These are phyloP conservation scores for Sarcomyxa edulis DNA, from an alignment of 768 basidiomycete genomes.

Conservation along the genomic window DNA sequence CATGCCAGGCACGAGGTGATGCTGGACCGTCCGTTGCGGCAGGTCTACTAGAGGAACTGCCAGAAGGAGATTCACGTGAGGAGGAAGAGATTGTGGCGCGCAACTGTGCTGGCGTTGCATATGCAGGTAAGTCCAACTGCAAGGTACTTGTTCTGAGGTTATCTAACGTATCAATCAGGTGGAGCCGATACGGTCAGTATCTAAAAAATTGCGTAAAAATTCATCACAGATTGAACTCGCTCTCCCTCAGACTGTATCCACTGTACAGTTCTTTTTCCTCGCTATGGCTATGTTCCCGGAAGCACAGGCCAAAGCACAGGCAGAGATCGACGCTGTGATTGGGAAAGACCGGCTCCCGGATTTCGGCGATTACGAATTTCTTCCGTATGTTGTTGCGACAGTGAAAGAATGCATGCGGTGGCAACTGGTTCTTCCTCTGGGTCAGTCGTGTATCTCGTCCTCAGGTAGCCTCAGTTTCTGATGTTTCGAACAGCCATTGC, in stretches of 20 bases:
- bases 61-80: constrained; percentile 27
- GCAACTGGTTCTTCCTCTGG: constrained; percentile 61
- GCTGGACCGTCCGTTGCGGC: too few species aligned
- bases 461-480: constrained; percentile 29
- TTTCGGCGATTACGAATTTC: constrained; percentile 30
- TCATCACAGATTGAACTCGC: too few species aligned
- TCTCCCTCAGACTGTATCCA: constrained; percentile 43
- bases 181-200: constrained; percentile 37
- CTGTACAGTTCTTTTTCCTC: constrained; percentile 49
- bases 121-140: constrained; percentile 29
- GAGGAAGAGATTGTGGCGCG: constrained; percentile 52
- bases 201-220: too few species aligned
- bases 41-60: constrained; percentile 33
- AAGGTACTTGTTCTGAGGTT: neutral
- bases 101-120: constrained; percentile 47
- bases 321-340: constrained; percentile 48
- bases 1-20: too few species aligned
- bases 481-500: neutral
- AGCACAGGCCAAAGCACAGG: constrained; percentile 44
- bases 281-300: constrained; percentile 54
- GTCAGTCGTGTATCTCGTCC: constrained; percentile 58
- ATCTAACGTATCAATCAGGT: constrained; percentile 17
- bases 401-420: constrained; percentile 45
- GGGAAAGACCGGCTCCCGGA: constrained; percentile 35
- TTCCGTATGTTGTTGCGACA: constrained; percentile 43